Base-by-base conservation (phyloP, 1,139 yeast species). In the Lodderomyces oxycetoniae region DNA sequence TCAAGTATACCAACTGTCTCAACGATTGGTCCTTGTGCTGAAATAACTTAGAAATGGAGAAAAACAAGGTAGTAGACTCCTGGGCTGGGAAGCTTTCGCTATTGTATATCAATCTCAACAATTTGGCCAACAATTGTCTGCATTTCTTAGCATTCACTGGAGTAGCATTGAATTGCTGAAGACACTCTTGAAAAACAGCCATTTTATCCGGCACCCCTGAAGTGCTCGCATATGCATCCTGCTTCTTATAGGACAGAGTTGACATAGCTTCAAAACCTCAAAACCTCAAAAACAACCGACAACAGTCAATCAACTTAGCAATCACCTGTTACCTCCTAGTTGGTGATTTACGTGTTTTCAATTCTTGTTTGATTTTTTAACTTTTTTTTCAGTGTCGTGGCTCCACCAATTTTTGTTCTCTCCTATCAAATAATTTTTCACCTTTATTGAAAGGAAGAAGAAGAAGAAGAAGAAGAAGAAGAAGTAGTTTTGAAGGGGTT, bases 101-200 rank as follows among this genome's bases (percentile, higher is more conserved):
- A 38, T 79, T 72, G 52, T 87, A 83, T 45, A 89, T 63, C 54
- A 82, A 66, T 50, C 87, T 67, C 49, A 83, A 64, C 48, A 91
- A 68, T 59, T 79, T 75, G 34, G 94, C 83, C 59, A 88, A 69
- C 48, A 87, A 64, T 43, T 69, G 61, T 49, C 98, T 85, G 56
- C 96, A 87, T 61, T 82, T 83, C 49, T 79, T 82, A 22, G 96
- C 86, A 50, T 85, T 83, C 41, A 89, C 83, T 12, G 96, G 96
- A 29, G 94, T 75, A 44, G 91, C 87, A 64, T 89, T 89, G 74
- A 91, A 93, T 43, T 86, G 91, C 48, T 86, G 86, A 50, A 87
- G 69, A 66, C 97, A 89, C 59, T 89, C 96, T 63, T 91, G 99
- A 59, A 85, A 89, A 45, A 93, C 91, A 8, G 96, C 83, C 97